Base-by-base conservation (phyloP, 495 filamentous ascomycete species). In the Xylaria longipes region DNA sequence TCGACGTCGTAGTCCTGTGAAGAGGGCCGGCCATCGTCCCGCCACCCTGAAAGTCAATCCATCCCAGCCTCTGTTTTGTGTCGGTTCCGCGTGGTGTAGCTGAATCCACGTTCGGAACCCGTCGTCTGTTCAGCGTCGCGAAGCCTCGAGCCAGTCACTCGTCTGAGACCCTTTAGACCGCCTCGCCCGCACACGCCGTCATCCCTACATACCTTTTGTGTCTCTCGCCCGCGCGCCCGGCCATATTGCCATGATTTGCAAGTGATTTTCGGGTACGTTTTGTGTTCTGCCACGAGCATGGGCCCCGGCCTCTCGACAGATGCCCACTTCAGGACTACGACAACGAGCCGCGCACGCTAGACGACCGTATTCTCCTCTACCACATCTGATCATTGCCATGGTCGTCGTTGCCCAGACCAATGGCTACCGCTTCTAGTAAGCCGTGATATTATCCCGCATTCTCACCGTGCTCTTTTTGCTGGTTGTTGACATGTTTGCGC, bases 401-500 rank as follows among this genome's bases (percentile, higher is more conserved):
- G 65, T 79, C 71, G 77, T 57, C 64, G 75, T 60, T 73, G 73
- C 33, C 52, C 57, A 62, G 70, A 67, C 70, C 75, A 74, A 79
- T 79, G 77, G 77, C 77, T 79, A 79, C 77, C 56, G 62, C 74
- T 69, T 74, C 77, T 72, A 77, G 77, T 79, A 75, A 31, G 77
- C 58, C 45, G n/a, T 62, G 27, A 37, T 27, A 57, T 68, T 65
- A 45, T 31, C 39, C 39, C 65, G 68, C 35, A 12, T 48, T 33
- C 35, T 63, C 35, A 12, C 15, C 64, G 39, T 68, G 52, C 22
- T 39, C 46, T 46, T 57, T 66, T 50, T 17, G 45, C 35, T 29
- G 12, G 22, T 48, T 71, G 41, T 73, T 78, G 43, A 78, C 76
- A 57, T 46, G 31, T 65, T 60, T 35, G 69, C 69, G 69, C 72